A percentile compares a stretch with the other conserved stretches of the same genome.
Conservation (phyloP, 352 stramenopile species). For the Phytopythium ostracodes region DNA sequence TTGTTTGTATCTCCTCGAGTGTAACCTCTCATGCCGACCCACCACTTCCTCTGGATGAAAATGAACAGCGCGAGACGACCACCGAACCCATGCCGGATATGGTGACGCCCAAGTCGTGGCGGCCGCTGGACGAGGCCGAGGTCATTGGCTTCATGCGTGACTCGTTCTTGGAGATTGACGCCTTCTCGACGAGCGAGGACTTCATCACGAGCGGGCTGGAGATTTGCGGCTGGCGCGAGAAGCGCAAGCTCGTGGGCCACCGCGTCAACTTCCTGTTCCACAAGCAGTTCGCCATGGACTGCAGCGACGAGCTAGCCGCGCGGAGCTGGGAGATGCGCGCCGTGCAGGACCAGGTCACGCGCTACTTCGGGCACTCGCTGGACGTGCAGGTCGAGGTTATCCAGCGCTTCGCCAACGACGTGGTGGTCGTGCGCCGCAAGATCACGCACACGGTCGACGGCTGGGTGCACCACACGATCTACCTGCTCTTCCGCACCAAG, state of each 20-base stretch:
- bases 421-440: constrained; percentile 50
- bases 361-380: constrained; percentile 52
- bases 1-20: neutral
- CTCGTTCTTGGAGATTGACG: constrained; percentile 46
- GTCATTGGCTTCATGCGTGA: constrained; percentile 44
- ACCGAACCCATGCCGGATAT: constrained; percentile 26
- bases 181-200: constrained; percentile 41
- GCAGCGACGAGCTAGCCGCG: constrained; percentile 40
- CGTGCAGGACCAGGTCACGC: constrained; percentile 46
- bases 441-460: constrained; percentile 50
- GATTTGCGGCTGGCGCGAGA: constrained; percentile 58
- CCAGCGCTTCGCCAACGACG: constrained; percentile 45
- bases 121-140: constrained; percentile 30
- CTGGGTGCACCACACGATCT: constrained; percentile 67
- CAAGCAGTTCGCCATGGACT: constrained; percentile 49
- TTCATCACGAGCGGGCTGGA: constrained; percentile 47
- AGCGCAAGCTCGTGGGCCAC: constrained; percentile 48
- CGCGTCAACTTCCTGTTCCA: constrained; percentile 62
- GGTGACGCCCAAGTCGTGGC: constrained; percentile 26
- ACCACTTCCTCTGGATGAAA: constrained; percentile 1
- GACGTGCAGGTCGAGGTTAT: constrained; percentile 49
- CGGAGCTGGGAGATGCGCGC: constrained; percentile 54
- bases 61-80: constrained; percentile 29
- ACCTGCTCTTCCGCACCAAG: constrained; percentile 66
- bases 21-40: neutral